These are phyloP conservation scores for Aspergillus pseudoglaucus DNA, from an alignment of 2,329 filamentous ascomycete genomes.

Conservation along the genomic window DNA sequence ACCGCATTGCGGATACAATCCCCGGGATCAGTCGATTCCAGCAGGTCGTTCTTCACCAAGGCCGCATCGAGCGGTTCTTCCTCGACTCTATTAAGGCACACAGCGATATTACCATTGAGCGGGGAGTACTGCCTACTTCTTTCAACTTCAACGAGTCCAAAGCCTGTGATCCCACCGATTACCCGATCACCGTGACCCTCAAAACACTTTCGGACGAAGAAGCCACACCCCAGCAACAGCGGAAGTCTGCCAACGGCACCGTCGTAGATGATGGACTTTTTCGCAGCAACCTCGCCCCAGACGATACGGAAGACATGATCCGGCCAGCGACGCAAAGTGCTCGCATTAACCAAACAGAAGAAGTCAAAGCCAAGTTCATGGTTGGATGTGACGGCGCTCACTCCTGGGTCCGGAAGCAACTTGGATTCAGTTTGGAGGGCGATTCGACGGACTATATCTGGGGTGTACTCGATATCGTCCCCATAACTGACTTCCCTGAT, in stretches of 20 bases:
- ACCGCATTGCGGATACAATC: conserved; percentile 57
- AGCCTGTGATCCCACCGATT: conserved; percentile 43
- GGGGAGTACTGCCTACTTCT: conserved; percentile 52
- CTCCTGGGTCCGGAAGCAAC: conserved; percentile 55
- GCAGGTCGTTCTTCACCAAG: conserved; percentile 64
- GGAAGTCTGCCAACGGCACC: conserved; percentile 18
- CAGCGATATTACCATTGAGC: conserved; percentile 52
- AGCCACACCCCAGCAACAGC: conserved; percentile 44
- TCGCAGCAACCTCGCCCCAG: conserved; percentile 51
- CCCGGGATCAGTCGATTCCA: conserved; percentile 57
- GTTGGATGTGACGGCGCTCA: conserved; percentile 65
- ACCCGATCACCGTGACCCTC: conserved; percentile 57
- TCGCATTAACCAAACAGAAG: conserved; percentile 25
- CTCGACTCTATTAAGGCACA: conserved; percentile 54
- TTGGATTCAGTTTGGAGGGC: conserved; percentile 52
- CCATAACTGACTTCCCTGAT: conserved; percentile 49
- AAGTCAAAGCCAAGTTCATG: conserved; percentile 55
- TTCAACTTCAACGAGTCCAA: conserved; percentile 49
- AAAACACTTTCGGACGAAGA: conserved; percentile 54
- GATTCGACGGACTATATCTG: conserved; percentile 44
- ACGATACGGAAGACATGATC: conserved; percentile 52
- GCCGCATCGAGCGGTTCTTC: conserved; percentile 62
- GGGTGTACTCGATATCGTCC: conserved; percentile 47
- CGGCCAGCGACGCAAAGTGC: conserved; percentile 1
- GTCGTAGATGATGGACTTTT: conserved; percentile 49